phyloP scores from a whole-genome alignment of 1,139 yeast genomes.

The Zygosaccharomyces sapae region DNA sequence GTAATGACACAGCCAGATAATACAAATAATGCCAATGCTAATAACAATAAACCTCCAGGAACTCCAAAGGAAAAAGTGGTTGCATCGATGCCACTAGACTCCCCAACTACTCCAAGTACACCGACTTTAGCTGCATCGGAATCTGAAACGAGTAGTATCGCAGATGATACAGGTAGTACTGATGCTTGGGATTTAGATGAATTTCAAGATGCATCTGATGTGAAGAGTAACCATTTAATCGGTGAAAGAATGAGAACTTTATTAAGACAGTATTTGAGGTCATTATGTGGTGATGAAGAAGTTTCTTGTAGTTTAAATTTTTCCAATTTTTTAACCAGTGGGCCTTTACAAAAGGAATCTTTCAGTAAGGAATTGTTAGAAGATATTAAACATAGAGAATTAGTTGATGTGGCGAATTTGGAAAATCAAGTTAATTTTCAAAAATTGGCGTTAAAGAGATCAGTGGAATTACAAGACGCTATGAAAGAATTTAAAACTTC shows the following conservation, averaged over 20 bases:
- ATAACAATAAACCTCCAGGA: slow-evolving; percentile 6
- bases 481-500: slow-evolving; percentile 36
- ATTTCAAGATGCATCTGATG: slow-evolving; percentile 29
- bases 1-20: slow-evolving; percentile 14
- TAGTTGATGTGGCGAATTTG: slow-evolving; percentile 56
- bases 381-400: slow-evolving; percentile 56
- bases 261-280: slow-evolving; percentile 63
- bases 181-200: slow-evolving; percentile 25
- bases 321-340: slow-evolving; percentile 45
- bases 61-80: slow-evolving; percentile 22
- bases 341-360: slow-evolving; percentile 34
- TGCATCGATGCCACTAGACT: slow-evolving; percentile 14
- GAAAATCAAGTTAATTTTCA: slow-evolving; percentile 72
- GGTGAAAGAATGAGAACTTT: slow-evolving; percentile 74
- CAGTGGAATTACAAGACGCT: slow-evolving; percentile 35
- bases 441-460: slow-evolving; percentile 49
- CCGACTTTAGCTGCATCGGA: neutral
- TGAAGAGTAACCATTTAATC: slow-evolving; percentile 36
- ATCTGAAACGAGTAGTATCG: slow-evolving; percentile 10
- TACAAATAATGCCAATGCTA: neutral
- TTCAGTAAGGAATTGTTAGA: slow-evolving; percentile 41
- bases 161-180: slow-evolving; percentile 15
- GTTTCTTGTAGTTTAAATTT: slow-evolving; percentile 52
- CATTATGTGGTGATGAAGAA: slow-evolving; percentile 51
- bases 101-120: slow-evolving; percentile 23